Conservation (phyloP, 129 eudicot species). For the Lactuca sativa region DNA sequence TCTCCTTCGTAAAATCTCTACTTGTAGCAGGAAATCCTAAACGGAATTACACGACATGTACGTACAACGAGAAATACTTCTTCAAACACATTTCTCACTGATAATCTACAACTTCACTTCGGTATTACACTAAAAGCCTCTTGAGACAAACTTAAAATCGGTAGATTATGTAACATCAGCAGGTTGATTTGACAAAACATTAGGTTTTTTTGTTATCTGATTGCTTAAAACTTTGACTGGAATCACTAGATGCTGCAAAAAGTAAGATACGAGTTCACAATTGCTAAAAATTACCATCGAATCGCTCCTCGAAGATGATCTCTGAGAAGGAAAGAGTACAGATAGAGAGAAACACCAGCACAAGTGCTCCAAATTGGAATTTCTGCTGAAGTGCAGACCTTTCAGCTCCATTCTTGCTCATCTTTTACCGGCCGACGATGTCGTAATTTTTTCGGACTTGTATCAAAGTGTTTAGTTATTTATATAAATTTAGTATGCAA, state of each 20-base stretch:
- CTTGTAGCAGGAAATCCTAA: constrained; percentile 4
- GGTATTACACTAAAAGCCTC: neutral
- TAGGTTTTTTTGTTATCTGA: neutral
- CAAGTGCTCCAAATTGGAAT: constrained; percentile 9
- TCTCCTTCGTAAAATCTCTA: neutral
- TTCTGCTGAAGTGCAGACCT: constrained; percentile 16
- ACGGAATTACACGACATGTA: neutral
- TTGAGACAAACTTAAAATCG: neutral
- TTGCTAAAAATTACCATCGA: constrained; percentile 50
- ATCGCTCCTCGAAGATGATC: constrained; percentile 89
- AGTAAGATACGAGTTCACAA: constrained; percentile 9
- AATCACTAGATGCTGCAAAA: neutral
- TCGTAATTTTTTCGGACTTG: constrained; percentile 11
- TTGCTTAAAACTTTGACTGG: neutral
- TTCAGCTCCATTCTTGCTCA: constrained; percentile 18
- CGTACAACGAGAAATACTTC: constrained; percentile 1
- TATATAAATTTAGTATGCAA: constrained; percentile 18
- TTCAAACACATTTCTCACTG: neutral
- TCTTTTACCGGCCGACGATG: constrained; percentile 15
- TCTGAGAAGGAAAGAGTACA: constrained; percentile 47
- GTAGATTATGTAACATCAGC: neutral
- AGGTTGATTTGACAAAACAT: neutral
- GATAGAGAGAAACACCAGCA: constrained; percentile 30
- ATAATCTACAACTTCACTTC: neutral
- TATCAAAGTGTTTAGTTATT: constrained; percentile 16